Evolutionary conservation across 345 rosid species (phyloP).

Genomic region (Draba incana): DNA sequence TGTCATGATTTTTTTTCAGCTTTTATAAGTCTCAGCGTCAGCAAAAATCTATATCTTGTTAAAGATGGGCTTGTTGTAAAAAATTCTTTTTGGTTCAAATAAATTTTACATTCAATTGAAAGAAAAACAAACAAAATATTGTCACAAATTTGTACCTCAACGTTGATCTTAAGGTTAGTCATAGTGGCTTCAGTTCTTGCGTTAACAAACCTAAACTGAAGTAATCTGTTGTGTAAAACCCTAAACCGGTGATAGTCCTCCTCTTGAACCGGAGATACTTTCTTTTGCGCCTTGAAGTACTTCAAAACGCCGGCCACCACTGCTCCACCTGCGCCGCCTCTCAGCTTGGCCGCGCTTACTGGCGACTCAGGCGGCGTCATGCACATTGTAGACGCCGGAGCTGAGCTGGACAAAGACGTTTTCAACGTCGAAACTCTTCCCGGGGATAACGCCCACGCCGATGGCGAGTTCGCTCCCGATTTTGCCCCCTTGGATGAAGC

Average conservation of each 20-base stretch:
- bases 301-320: constrained; percentile 65
- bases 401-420: constrained; percentile 20
- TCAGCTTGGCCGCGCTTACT: constrained; percentile 29
- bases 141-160: constrained; percentile 47
- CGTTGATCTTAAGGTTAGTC: constrained; percentile 40
- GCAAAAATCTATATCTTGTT: no score
- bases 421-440: constrained; percentile 49
- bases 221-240: constrained; percentile 50
- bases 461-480: constrained; percentile 49
- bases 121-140: background rate
- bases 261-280: constrained; percentile 53
- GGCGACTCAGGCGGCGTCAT: constrained; percentile 42
- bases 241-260: constrained; percentile 57
- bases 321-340: constrained; percentile 47
- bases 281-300: constrained; percentile 69
- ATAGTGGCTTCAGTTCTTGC: constrained; percentile 55
- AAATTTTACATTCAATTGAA: no score
- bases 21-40: no score
- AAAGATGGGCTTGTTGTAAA: no score
- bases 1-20: no score
- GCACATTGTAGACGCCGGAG: constrained; percentile 30
- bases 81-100: no score
- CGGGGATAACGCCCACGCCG: constrained; percentile 82
- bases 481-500: constrained; percentile 37
- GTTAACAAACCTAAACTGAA: constrained; percentile 70